Base-by-base conservation (phyloP, 805 yeast genomes). In the Candida hungchunana region DNA sequence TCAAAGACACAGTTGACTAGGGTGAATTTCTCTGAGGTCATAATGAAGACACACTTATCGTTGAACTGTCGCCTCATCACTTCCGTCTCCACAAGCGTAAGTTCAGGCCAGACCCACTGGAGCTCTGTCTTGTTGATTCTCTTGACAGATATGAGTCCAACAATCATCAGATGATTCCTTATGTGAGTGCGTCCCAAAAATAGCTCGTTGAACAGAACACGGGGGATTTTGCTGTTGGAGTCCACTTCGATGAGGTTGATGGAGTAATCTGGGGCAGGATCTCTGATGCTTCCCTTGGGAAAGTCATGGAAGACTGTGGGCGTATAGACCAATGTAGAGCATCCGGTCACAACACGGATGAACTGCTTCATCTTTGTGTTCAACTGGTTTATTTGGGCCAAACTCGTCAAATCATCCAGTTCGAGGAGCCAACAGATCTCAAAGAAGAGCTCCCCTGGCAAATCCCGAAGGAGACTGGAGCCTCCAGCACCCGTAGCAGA, bases 61-160 rank as follows among this genome's bases (percentile, higher is more conserved):
- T 35, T 39, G 33, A 39, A 34, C 13, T 26, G 25, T 17, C 34
- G 23, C 7, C 25, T 11, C 5, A 29, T 5, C 3, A 35, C 20
- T 29, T 39, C 39, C n/a, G n/a, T 22, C 20, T 39, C 42, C 7
- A 31, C 38, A 19, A 33, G 24, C 11, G 35, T 34, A 7, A 39
- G 28, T 16, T 39, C 42, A 13, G 42, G 42, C 36, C 38, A 39
- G 18, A 34, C 27, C 36, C 37, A 39, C 23, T 39, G 32, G 11
- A 39, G 29, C 6, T 32, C 18, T n/a, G 31, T 18, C 10, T 18
- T 18, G 7, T 22, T 31, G 5, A 13, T 17, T 17, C 37, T 26
- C 12, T 25, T 15, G 11, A 39, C 18, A 3, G 16, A 36, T 7
- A n/a, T 13, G 34, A 39, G 22, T 5, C 37, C 34, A 4, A 31